These are phyloP conservation scores for Lactifluus hygrophoroides DNA, from an alignment of 768 basidiomycete genomes.

Conservation along the genomic window DNA sequence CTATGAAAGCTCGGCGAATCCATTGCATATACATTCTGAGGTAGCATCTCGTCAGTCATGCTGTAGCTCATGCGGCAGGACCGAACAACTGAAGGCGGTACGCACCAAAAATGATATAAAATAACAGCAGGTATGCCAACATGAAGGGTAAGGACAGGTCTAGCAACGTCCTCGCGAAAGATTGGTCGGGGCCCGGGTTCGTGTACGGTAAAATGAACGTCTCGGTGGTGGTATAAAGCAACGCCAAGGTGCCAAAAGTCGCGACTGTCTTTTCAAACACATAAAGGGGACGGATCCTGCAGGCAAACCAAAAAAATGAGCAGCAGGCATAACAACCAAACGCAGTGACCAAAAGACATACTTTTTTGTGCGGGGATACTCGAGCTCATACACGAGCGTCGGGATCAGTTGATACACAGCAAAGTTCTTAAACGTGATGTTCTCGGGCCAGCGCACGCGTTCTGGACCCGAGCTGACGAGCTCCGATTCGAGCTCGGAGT, in stretches of 20 bases:
- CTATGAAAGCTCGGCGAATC: constrained; percentile 88
- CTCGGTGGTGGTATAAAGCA: constrained; percentile 91
- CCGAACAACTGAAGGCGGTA: too few species aligned
- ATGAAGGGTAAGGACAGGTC: constrained; percentile 91
- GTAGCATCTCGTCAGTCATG: constrained; percentile 9
- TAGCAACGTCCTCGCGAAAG: constrained; percentile 66
- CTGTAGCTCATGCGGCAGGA: background rate
- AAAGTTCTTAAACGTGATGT: constrained; percentile 76
- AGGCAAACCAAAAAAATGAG: background rate
- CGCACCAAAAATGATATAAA: constrained; percentile 79
- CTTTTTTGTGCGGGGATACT: constrained; percentile 88
- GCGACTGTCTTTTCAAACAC: constrained; percentile 65
- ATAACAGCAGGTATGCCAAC: constrained; percentile 81
- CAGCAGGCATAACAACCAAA: background rate
- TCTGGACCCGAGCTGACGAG: constrained; percentile 63
- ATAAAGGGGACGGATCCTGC: constrained; percentile 68
- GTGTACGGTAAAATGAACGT: constrained; percentile 85
- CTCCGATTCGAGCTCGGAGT: constrained; percentile 69
- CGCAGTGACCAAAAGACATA: constrained; percentile 29
- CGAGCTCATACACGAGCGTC: constrained; percentile 91
- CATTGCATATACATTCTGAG: constrained; percentile 92
- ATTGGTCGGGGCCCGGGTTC: constrained; percentile 53
- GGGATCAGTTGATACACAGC: constrained; percentile 81
- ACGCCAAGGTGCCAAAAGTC: constrained; percentile 91
- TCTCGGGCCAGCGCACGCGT: constrained; percentile 72